Base-by-base conservation (phyloP, 768 basidiomycete genomes). In the Boletus bicolor region DNA sequence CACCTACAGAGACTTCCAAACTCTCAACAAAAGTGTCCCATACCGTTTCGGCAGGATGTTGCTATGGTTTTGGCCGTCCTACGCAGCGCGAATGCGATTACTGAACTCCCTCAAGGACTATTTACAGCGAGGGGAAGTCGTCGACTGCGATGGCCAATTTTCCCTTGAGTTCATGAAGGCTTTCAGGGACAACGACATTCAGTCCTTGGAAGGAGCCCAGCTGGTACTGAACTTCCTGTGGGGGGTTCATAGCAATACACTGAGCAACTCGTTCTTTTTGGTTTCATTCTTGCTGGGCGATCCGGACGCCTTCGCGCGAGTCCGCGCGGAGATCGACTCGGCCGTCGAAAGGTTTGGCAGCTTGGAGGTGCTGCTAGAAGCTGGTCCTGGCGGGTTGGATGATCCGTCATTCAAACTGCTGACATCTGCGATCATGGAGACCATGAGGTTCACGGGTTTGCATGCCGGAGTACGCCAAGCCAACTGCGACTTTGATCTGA, bases 281-380 rank as follows among this genome's bases (percentile, higher is more conserved):
- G 36, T 68, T 4, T 56, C 61, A 24, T 65, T 55, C 36, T 69
- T 83, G 26, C 69, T 82, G 35, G 72, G 75, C 46, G 66, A 78
- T 52, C 77, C 77, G 0, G 64, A 68, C n/a, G 75, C 70, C 1
- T 70, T 82, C 67, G 70, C 73, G 30, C 77, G 74, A 49, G 72
- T 82, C 6, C 77, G 77, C 2, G 66, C 70, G 5, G 79, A 84
- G 55, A 67, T 83, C 12, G 81, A 83, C 38, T 21, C 15, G 7
- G 63, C 58, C 1, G 49, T 68, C 7, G 28, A 54, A 30, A 59
- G 35, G 9, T 63, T 49, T 1, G 53, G 63, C 2, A 39, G 34
- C 43, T 44, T 68, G 44, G 60, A 60, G 19, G 28, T 24, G 12
- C 45, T 68, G 2, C 50, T 68, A 0, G 53, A 45, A 6, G 57